Conservation (phyloP, 2,329 filamentous ascomycete species). For the Fusarium sulawesiense region DNA sequence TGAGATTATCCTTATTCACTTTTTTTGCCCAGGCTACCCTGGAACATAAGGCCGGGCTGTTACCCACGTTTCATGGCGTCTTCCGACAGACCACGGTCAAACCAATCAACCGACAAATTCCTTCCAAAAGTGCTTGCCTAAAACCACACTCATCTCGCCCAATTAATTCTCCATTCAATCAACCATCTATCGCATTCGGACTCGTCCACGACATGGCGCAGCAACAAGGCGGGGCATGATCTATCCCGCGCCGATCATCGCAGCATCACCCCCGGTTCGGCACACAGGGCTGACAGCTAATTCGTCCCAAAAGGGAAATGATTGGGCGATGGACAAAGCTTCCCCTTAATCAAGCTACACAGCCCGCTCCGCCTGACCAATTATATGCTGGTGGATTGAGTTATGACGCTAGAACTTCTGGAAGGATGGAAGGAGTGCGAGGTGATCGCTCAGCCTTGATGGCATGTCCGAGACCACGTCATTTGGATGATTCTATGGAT, state of each 20-base stretch:
- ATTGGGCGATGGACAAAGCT: neutral
- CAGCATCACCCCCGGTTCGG: neutral
- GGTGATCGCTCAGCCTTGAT: neutral
- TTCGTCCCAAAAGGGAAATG: neutral
- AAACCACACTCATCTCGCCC: neutral
- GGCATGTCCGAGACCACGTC: neutral
- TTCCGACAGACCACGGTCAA: too few species aligned
- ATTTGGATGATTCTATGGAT: neutral
- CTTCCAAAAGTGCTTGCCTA: neutral
- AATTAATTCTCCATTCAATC: neutral
- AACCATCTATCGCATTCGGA: neutral
- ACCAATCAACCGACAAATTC: too few species aligned
- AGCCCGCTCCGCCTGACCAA: neutral
- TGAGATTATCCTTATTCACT: too few species aligned
- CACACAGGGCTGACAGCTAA: neutral
- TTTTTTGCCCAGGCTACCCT: too few species aligned
- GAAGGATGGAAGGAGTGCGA: neutral
- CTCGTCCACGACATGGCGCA: neutral
- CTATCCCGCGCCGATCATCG: neutral
- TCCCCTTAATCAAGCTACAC: neutral
- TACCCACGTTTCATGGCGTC: too few species aligned
- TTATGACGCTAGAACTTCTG: neutral
- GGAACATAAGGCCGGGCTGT: too few species aligned
- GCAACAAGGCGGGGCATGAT: neutral
- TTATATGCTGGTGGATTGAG: neutral